Conservation (phyloP, 176 grass and related monocot species). For the Ensete glaucum region DNA sequence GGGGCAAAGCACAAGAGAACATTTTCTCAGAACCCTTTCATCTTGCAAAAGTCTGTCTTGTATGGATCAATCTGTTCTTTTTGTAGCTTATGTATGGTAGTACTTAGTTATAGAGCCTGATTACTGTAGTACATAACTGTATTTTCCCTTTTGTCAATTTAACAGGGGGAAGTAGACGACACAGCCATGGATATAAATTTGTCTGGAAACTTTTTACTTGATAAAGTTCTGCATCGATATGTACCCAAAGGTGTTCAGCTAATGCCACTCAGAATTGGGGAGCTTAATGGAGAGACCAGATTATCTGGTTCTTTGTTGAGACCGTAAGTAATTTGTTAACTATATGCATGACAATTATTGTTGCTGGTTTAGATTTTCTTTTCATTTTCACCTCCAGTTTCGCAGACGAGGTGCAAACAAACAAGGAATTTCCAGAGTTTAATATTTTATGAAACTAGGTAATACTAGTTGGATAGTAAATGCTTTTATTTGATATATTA, state of each 20-base stretch:
- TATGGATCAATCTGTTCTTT: no score
- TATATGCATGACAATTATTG: neutral
- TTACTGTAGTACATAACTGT: slow-evolving; percentile 1
- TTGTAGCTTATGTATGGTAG: no score
- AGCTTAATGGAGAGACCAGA: slow-evolving; percentile 97
- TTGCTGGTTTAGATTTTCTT: slow-evolving; percentile 7
- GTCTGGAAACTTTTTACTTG: slow-evolving; percentile 89
- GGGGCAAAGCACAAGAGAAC: no score
- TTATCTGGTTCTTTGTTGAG: slow-evolving; percentile 76
- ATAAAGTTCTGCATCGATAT: slow-evolving; percentile 77
- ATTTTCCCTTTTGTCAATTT: slow-evolving; percentile 32
- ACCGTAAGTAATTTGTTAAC: slow-evolving; percentile 61
- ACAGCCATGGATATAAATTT: slow-evolving; percentile 93
- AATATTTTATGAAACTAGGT: neutral
- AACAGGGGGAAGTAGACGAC: slow-evolving; percentile 83
- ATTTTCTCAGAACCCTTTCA: neutral
- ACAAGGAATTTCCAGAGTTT: neutral
- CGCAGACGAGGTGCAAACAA: neutral
- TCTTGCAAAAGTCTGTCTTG: neutral
- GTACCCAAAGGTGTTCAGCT: slow-evolving; percentile 64
- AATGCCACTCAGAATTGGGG: slow-evolving; percentile 80
- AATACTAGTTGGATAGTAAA: slow-evolving; percentile 5
- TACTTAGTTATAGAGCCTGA: neutral
- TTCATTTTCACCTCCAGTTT: neutral
- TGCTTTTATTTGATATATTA: neutral